These are phyloP conservation scores for Licmophora abbreviata DNA, from an alignment of 108 stramenopile genomes.

Conservation along the genomic window DNA sequence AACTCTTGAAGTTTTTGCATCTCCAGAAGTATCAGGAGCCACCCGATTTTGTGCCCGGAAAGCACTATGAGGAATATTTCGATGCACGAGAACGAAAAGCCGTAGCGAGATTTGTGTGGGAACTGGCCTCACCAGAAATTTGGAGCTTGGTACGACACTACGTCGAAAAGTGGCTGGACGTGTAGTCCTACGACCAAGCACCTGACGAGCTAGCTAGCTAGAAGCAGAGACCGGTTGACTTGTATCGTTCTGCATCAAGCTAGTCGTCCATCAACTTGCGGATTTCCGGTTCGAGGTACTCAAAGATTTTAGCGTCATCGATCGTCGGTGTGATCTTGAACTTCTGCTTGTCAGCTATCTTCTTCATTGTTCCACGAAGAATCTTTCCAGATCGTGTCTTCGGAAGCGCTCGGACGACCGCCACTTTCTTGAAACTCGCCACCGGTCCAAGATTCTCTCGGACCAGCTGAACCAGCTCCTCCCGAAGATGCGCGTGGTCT, in stretches of 20 bases:
- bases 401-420: conserved; percentile 48
- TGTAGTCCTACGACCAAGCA: too few species aligned
- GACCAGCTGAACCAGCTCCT: conserved; percentile 46
- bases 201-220: too few species aligned
- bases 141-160: too few species aligned
- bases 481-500: conserved; percentile 15
- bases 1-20: conserved; percentile 37
- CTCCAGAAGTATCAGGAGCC: too few species aligned
- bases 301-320: conserved; percentile 57
- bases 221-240: too few species aligned
- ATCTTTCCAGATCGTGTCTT: conserved; percentile 78
- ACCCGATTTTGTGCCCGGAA: conserved; percentile 6
- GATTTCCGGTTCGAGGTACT: conserved; percentile 26
- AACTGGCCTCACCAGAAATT: too few species aligned
- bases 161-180: too few species aligned
- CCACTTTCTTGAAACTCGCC: conserved; percentile 49
- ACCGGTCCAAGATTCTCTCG: conserved; percentile 57
- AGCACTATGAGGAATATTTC: conserved; percentile 1
- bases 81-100: too few species aligned
- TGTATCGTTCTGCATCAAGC: background rate
- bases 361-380: conserved; percentile 49
- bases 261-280: conserved; percentile 8
- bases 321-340: conserved; percentile 63
- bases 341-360: conserved; percentile 54
- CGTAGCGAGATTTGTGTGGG: too few species aligned